phyloP scores from a whole-genome alignment of 73 alveolate genomes.

The Paramecium caudatum region DNA sequence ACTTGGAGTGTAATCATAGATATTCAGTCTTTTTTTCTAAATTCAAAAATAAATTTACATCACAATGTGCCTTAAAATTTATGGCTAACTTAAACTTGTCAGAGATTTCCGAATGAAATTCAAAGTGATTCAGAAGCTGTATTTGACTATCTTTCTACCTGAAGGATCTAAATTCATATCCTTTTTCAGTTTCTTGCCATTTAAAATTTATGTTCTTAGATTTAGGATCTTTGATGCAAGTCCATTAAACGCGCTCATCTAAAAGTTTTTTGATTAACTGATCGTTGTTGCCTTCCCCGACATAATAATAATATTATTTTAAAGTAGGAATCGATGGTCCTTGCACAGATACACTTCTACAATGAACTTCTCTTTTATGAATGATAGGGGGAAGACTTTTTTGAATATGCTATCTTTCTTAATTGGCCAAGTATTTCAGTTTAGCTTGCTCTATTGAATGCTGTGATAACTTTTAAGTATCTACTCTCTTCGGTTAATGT shows the following conservation, averaged over 20 bases:
- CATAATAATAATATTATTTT: constrained; percentile 12
- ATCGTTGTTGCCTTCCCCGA: constrained; percentile 62
- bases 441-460: constrained; percentile 3
- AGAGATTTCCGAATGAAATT: constrained; percentile 68
- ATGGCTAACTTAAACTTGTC: constrained; percentile 55
- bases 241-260: background rate
- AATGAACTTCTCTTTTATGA: background rate
- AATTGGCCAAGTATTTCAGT: background rate
- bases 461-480: background rate
- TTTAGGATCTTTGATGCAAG: constrained; percentile 14
- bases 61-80: constrained; percentile 50
- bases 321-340: background rate
- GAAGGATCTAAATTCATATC: constrained; percentile 78
- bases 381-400: constrained; percentile 31
- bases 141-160: constrained; percentile 52
- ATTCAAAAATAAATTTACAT: constrained; percentile 2
- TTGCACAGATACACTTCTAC: constrained; percentile 34
- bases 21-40: constrained; percentile 18
- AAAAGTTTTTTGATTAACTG: constrained; percentile 27
- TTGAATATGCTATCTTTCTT: background rate
- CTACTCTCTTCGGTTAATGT: background rate
- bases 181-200: constrained; percentile 77
- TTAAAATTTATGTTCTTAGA: constrained; percentile 28
- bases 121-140: constrained; percentile 68
- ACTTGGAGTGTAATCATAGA: constrained; percentile 58